Conservation (phyloP, 306 rosid species). For the Myrica gale region DNA sequence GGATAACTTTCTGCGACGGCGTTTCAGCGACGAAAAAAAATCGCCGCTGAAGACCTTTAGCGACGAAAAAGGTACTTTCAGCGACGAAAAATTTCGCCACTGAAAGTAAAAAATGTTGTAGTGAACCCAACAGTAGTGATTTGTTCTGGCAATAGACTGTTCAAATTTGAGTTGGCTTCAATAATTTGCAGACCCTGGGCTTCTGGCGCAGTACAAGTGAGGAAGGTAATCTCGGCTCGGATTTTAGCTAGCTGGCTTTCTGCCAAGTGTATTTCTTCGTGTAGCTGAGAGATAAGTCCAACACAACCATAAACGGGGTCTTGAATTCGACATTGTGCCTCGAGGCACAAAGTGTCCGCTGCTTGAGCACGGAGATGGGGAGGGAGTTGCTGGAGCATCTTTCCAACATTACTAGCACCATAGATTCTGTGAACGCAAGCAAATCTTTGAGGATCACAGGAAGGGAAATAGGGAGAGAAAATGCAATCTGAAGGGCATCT, state of each 20-base stretch:
- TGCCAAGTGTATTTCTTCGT: conserved; percentile 40
- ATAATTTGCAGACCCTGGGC: conserved; percentile 14
- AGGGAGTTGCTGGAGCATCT: conserved; percentile 72
- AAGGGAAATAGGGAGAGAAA: conserved; percentile 67
- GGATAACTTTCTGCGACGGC: too few relatives aligned
- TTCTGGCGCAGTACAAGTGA: conserved; percentile 18
- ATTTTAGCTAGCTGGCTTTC: conserved; percentile 49
- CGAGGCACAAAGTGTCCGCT: conserved; percentile 48
- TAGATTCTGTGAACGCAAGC: conserved; percentile 63
- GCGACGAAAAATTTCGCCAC: too few relatives aligned
- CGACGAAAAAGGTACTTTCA: too few relatives aligned
- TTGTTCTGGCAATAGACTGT: conserved; percentile 21
- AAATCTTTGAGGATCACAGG: conserved; percentile 73
- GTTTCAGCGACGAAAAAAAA: too few relatives aligned
- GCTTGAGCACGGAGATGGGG: conserved; percentile 43
- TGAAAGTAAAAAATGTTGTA: too few relatives aligned
- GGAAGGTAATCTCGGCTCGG: conserved; percentile 48
- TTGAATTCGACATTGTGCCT: conserved; percentile 57
- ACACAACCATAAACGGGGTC: conserved; percentile 77
- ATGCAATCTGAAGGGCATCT: conserved; percentile 71
- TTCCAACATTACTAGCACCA: conserved; percentile 76
- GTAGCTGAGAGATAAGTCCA: conserved; percentile 50
- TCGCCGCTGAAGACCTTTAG: too few relatives aligned
- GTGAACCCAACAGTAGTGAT: conserved; percentile 2
- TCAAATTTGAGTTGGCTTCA: conserved; percentile 22